Evolutionary conservation across 1,284 basidiomycete genomes (phyloP), one percentile per base, ranked within the genome.

Genomic region (Tranzscheliella williamsii): DNA sequence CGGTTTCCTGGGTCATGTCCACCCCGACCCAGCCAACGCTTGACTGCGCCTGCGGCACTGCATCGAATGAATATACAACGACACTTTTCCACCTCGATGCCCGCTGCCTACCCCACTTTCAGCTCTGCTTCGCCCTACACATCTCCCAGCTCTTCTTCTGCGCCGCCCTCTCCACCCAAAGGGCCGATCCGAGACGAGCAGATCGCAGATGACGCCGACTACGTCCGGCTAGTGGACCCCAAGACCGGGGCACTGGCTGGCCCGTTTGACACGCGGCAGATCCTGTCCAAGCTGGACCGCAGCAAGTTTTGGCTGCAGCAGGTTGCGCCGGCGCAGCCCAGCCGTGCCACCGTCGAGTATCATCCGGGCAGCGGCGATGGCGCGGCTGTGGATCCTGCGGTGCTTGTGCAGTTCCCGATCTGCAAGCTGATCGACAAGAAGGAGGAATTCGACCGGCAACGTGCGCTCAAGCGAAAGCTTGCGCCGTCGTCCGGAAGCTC

Each of bases 351-450:
- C 6, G 15, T 43, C 20, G 5, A 23, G 1, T 61, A 54, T 45
- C 44, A 49, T 16, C 44, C 48, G 4, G 15, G 32, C 5, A 24
- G 40, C 1, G 31, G 47, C 4, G 31, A 17, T 16, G 7, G 17
- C 7, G 4, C 16, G 4, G 12, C 24, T 3, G 33, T 46, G 9
- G 44, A 57, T 13, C 30, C 41, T 3, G 29, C 45, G 2, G 26
- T 18, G 5, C 35, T 70, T 6, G 50, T 51, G 4, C 55, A 57
- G 22, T 54, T 70, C 7, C 73, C 78, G 2, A 77, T 79, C 39
- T 78, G 77, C 65, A 75, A 76, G 27, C 71, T 80, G 51, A 48
- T 80, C 31, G 73, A 76, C 58, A 79, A 79, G 61, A 79, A 79
- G 64, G 73, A 73, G 23, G 63, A 69, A 37, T 78, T 72, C 42